Percentiles rank a stretch among this genome's conserved stretches.
Evolutionary conservation across 345 rosid genomes (phyloP).

Genomic region (Toxicodendron radicans): DNA sequence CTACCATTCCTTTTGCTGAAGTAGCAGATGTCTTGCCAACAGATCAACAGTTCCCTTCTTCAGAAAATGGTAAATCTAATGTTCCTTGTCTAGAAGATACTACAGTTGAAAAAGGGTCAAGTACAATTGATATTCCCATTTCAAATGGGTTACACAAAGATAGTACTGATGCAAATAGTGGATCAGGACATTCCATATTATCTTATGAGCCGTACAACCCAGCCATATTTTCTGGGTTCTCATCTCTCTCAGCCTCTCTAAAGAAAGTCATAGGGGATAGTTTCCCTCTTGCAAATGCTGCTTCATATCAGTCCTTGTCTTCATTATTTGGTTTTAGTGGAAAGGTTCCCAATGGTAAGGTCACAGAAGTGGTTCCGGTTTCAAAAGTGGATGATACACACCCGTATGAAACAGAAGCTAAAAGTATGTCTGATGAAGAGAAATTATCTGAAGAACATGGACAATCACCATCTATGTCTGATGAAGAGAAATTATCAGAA

Average conservation of each 20-base stretch:
- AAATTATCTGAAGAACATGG: slow-evolving; percentile 38
- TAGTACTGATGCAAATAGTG: slow-evolving; percentile 31
- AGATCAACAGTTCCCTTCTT: slow-evolving; percentile 27
- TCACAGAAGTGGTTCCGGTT: slow-evolving; percentile 41
- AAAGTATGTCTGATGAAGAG: slow-evolving; percentile 23
- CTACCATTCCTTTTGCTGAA: slow-evolving; percentile 52
- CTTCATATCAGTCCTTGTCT: slow-evolving; percentile 47
- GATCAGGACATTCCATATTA: slow-evolving; percentile 36
- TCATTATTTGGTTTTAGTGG: slow-evolving; percentile 57
- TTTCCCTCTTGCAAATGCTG: slow-evolving; percentile 44
- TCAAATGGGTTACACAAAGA: slow-evolving; percentile 43
- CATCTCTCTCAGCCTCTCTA: slow-evolving; percentile 72
- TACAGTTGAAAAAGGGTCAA: slow-evolving; percentile 26
- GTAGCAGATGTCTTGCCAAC: slow-evolving; percentile 22
- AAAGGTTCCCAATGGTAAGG: slow-evolving; percentile 30
- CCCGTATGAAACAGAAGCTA: slow-evolving; percentile 35
- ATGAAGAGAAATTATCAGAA: slow-evolving; percentile 31
- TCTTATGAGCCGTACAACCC: slow-evolving; percentile 79
- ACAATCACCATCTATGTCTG: slow-evolving; percentile 28
- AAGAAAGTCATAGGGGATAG: slow-evolving; percentile 56
- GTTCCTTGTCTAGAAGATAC: slow-evolving; percentile 32
- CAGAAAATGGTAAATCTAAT: slow-evolving; percentile 26
- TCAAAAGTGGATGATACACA: slow-evolving; percentile 36
- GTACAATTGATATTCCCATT: slow-evolving; percentile 45
- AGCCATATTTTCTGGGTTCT: slow-evolving; percentile 66